A percentile compares a stretch with the other conserved stretches of the same genome.
These are phyloP conservation scores for Suhomyces sp. DNA, from an alignment of 805 yeast species.

Conservation along the genomic window DNA sequence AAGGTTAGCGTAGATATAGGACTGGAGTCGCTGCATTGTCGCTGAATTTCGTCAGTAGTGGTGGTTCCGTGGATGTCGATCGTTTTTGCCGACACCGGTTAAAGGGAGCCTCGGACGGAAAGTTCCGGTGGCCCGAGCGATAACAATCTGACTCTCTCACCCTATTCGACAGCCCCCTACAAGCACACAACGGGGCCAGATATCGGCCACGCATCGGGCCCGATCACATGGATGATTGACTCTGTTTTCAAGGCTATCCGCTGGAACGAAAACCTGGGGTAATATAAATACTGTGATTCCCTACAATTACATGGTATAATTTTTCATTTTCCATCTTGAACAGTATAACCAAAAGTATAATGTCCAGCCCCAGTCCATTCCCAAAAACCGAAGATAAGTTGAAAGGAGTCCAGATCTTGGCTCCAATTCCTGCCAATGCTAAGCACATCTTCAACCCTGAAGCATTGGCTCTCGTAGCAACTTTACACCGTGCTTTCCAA, in stretches of 20 bases:
- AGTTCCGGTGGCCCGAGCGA: conserved; percentile 9
- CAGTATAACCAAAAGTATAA: conserved; percentile 8
- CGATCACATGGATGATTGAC: conserved; percentile 1
- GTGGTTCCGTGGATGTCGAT: no score
- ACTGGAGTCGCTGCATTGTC: no score
- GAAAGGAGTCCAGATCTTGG: conserved; percentile 55
- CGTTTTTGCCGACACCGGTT: no score
- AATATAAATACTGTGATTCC: conserved; percentile 4
- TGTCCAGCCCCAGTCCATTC: conserved; percentile 50
- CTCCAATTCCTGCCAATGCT: conserved; percentile 48
- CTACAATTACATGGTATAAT: neutral
- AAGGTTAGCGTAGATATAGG: no score
- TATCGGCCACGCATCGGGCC: conserved; percentile 1
- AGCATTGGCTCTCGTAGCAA: conserved; percentile 68
- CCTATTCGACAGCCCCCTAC: neutral
- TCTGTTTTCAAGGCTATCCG: neutral
- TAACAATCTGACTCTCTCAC: neutral
- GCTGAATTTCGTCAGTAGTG: no score
- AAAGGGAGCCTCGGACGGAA: conserved; percentile 9
- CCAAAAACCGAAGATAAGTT: conserved; percentile 44
- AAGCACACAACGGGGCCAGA: no score
- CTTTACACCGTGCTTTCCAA: conserved; percentile 73
- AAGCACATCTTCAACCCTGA: conserved; percentile 57
- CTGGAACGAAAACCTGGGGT: conserved; percentile 8
- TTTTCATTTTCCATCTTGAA: no score